Base-by-base conservation (phyloP, 129 eudicot genomes). In the Scalesia atractyloides region DNA sequence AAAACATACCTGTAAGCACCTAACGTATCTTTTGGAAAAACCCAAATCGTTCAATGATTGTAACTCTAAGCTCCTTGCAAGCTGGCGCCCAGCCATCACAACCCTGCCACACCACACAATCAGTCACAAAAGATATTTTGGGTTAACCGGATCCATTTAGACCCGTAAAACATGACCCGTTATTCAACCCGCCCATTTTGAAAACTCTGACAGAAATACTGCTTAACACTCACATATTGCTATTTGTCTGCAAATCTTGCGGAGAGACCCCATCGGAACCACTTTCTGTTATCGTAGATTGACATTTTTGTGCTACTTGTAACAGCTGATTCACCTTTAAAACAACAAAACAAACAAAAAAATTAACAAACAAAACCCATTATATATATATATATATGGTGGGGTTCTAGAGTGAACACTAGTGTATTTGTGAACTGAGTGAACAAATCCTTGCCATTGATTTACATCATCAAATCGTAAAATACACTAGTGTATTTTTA, bases 301-400 rank as follows among this genome's bases (percentile, higher is more conserved):
- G 97, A 78, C 97, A 95, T 82, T 90, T 90, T 67, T 95, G 97
- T 41, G 96, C 99, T 43, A 88, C 96, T 74, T 90, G 97, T 56
- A 95, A 77, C 76, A 95, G 59, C 79, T 88, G 93, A 81, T 84
- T 88, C 79, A 95, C 99, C 99, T 95, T 83, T 70, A 74, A 69
- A 70, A 70, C 15, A 64, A 5, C 60, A 15, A 66, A 41, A n/a
- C 9, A 66, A 39, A 26, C 30, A 43, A 37, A 7, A 13, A 4
- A 33, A 39, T 43, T 13, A 20, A 53, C 24, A 46, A 44, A 11
- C 15, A 47, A 36, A 66, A 44, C 12, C 56, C 11, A 9, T 30
- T 30, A 30, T 30, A 30, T n/a, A n/a, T n/a, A n/a, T n/a, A n/a
- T n/a, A n/a, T n/a, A n/a, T n/a, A n/a, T n/a, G n/a, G n/a, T n/a